Percentiles rank a stretch among this genome's conserved stretches.
These are phyloP conservation scores for Paracoccidioides brasiliensis DNA, from an alignment of 2,329 filamentous ascomycete species.

Conservation along the genomic window DNA sequence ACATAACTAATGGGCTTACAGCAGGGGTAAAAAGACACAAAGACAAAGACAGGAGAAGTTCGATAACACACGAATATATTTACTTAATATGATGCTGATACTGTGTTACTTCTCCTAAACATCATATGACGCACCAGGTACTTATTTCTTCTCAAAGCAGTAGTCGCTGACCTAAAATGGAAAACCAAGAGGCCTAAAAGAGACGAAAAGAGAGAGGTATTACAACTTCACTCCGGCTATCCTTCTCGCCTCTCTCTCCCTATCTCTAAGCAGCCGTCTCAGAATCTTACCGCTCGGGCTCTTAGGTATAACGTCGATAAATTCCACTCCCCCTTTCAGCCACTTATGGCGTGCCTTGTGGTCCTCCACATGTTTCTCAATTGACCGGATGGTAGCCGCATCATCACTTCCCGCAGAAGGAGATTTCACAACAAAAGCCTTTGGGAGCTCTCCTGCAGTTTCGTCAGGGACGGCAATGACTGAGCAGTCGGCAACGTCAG, in stretches of 20 bases:
- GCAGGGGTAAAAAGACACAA: too few relatives aligned
- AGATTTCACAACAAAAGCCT: constrained; percentile 51
- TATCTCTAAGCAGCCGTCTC: constrained; percentile 54
- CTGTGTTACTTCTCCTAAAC: too few relatives aligned
- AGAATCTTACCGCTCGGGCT: constrained; percentile 52
- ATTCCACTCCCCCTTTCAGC: constrained; percentile 47
- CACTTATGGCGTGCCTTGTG: constrained; percentile 51
- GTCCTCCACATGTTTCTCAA: constrained; percentile 46
- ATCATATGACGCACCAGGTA: background rate
- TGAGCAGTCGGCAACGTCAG: constrained; percentile 61
- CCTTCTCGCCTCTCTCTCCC: constrained; percentile 56
- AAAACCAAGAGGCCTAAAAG: background rate
- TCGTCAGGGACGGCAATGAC: constrained; percentile 62
- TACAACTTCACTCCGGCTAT: constrained; percentile 55
- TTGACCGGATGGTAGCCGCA: constrained; percentile 36
- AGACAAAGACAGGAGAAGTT: too few relatives aligned
- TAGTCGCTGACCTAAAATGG: background rate
- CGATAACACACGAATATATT: too few relatives aligned
- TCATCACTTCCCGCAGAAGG: constrained; percentile 41
- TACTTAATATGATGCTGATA: too few relatives aligned
- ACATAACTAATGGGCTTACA: too few relatives aligned
- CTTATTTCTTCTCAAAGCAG: background rate
- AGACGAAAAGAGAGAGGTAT: background rate
- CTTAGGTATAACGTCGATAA: constrained; percentile 46
- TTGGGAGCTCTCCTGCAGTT: constrained; percentile 48